Evolutionary conservation across 2,329 filamentous ascomycete species (phyloP).

Genomic region (Mycosphaerella arachidis): DNA sequence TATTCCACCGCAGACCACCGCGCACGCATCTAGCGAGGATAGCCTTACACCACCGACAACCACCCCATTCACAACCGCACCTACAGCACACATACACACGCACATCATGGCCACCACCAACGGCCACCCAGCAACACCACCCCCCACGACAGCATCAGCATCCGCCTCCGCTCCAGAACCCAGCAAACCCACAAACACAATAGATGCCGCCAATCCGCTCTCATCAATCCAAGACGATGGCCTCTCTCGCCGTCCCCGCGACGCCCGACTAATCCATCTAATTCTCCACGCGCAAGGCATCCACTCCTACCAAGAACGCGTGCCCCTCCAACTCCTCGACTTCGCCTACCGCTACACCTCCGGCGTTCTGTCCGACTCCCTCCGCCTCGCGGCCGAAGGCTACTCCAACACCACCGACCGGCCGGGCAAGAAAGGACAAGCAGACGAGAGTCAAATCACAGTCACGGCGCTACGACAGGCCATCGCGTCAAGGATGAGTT

Average conservation of each 20-base stretch:
- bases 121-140: conserved; percentile 29
- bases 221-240: conserved; percentile 34
- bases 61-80: too few relatives aligned
- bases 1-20: not conserved
- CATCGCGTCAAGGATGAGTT: conserved; percentile 62
- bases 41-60: too few relatives aligned
- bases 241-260: conserved; percentile 59
- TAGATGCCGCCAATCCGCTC: conserved; percentile 27
- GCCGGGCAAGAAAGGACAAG: conserved; percentile 24
- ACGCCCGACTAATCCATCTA: conserved; percentile 74
- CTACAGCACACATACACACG: not conserved
- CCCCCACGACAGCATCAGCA: conserved; percentile 25
- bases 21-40: not conserved
- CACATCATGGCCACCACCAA: conserved; percentile 23
- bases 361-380: conserved; percentile 64
- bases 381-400: conserved; percentile 65
- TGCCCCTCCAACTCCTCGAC: conserved; percentile 77
- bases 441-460: conserved; percentile 50
- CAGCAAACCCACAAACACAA: conserved; percentile 2
- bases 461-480: conserved; percentile 68
- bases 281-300: conserved; percentile 75
- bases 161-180: conserved; percentile 4
- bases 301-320: conserved; percentile 73
- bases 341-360: conserved; percentile 81
- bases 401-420: conserved; percentile 46